Base-by-base conservation (phyloP, 805 yeast species). In the Nakazawaea ernobii region DNA sequence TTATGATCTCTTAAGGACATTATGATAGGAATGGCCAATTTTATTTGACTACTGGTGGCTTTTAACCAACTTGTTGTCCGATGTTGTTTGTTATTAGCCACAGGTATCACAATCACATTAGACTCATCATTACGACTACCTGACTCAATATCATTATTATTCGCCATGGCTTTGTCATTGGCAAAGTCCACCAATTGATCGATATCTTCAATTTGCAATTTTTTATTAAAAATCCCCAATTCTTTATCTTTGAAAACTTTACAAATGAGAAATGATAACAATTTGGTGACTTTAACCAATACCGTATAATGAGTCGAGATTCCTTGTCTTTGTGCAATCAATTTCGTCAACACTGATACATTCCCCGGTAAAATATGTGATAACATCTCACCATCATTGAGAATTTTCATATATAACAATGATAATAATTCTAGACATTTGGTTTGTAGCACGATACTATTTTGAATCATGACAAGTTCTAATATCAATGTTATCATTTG, bases 61-160 rank as follows among this genome's bases (percentile, higher is more conserved):
- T 59, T 65, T n/a, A 80, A 57, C 88, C 88, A 82, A 13, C 72
- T 54, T 6, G 65, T 65, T 4, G 77, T 71, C 55, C 86, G 64
- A 51, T 60, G 65, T 5, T 43, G 29, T 17, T 54, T 56, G 8
- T 46, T 48, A 1, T 20, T 30, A 15, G 35, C 28, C 14, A 11
- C 30, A 14, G 44, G 43, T 32, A 28, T 32, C 15, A 30, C 39
- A 15, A 26, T 45, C 26, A 15, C 39, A 35, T 7, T 29, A 7
- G 3, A 26, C 30, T 32, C 27, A 11, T 24, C 14, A 8, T 30
- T 5, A 30, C n/a, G 13, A 7, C 26, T 17, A 9, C 27, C 28
- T 14, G 20, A 9, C 5, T 6, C 9, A 10, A 57, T 33, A 8
- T 55, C 53, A 4, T 55, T 56, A 7, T 39, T 48, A 11, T 39